A percentile compares a stretch with the other conserved stretches of the same genome.
Evolutionary conservation across 2,329 filamentous ascomycete genomes (phyloP).

Genomic region (Neonectria ditissima): DNA sequence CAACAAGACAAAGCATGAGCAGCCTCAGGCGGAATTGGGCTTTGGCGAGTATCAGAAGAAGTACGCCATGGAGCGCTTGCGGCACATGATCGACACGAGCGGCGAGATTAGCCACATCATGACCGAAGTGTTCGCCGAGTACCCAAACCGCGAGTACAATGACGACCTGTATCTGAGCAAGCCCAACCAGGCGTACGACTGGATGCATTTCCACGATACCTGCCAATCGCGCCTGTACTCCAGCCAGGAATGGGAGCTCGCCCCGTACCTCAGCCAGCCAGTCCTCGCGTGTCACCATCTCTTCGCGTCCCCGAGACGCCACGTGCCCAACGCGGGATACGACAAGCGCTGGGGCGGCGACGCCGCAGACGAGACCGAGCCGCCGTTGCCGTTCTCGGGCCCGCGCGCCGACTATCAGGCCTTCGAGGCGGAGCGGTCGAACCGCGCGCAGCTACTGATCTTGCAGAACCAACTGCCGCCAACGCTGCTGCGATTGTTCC

Average conservation of each 20-base stretch:
- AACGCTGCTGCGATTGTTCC: conserved; percentile 80
- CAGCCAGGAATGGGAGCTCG: conserved; percentile 94
- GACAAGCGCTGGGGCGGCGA: conserved; percentile 60
- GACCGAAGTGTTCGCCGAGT: conserved; percentile 86
- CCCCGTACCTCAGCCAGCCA: conserved; percentile 86
- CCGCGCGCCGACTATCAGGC: conserved; percentile 85
- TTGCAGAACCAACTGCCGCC: conserved; percentile 80
- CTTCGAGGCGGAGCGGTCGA: conserved; percentile 83
- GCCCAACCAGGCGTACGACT: conserved; percentile 88
- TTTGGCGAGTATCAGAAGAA: conserved; percentile 81
- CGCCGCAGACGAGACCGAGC: conserved; percentile 58
- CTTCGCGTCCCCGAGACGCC: conserved; percentile 79
- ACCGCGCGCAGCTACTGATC: conserved; percentile 77
- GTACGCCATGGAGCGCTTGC: conserved; percentile 76
- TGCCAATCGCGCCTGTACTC: conserved; percentile 82
- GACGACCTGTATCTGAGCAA: conserved; percentile 93
- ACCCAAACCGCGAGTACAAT: conserved; percentile 89
- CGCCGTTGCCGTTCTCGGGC: conserved; percentile 81
- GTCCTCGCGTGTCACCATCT: conserved; percentile 91
- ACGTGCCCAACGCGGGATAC: conserved; percentile 54
- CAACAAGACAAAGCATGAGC: conserved; percentile 62
- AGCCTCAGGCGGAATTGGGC: conserved; percentile 71
- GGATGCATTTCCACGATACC: conserved; percentile 92
- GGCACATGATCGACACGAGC: conserved; percentile 82
- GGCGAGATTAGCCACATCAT: conserved; percentile 84